Base-by-base conservation (phyloP, 2,329 filamentous ascomycete genomes). In the Nigrospora osmanthi region DNA sequence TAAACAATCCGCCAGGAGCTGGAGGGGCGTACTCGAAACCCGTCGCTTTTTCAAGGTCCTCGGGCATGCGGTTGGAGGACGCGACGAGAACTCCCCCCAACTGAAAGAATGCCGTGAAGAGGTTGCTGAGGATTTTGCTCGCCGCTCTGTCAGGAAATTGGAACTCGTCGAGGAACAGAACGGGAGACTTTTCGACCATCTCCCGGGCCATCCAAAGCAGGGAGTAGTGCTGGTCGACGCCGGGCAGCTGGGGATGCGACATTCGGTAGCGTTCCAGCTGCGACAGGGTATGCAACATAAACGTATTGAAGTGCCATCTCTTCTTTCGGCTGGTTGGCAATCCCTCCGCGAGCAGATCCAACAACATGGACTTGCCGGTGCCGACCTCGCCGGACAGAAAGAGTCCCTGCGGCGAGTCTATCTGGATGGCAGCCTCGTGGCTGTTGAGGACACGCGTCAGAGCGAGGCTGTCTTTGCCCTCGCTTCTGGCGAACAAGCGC, bases 271-370 rank as follows among this genome's bases (percentile, higher is more conserved):
- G 68, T 54, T 91, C 87, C 1, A 93, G 69, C 42, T 82, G 81
- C 1, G 85, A 83, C 39, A 90, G 73, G 0, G 80, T 81, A 52
- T 90, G 82, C 10, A 91, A 70, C 85, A 93, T 93, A 55, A 93
- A 93, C 0, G 85, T 89, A 59, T 88, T 89, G 65, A 89, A 93
- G 58, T 91, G 87, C 81, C 84, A 89, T 48, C 86, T 71, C 53
- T 76, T 72, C 67, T 91, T 91, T 56, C 81, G 82, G 38, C 73
- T 69, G 14, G 80, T 89, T 1, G 87, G 87, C 4, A 93, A 65
- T 42, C 83, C 85, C 42, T 89, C 83, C 13, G 85, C 85, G n/a
- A 93, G 78, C 0, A 93, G 68, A 56, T 91, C 87, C 13, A 90
- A 73, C n/a, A 93, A 74, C 85, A 93, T 89, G 6, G 81, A 86